Evolutionary conservation across 2,329 filamentous ascomycete species (phyloP).

Genomic region (Exserohilum turcica): DNA sequence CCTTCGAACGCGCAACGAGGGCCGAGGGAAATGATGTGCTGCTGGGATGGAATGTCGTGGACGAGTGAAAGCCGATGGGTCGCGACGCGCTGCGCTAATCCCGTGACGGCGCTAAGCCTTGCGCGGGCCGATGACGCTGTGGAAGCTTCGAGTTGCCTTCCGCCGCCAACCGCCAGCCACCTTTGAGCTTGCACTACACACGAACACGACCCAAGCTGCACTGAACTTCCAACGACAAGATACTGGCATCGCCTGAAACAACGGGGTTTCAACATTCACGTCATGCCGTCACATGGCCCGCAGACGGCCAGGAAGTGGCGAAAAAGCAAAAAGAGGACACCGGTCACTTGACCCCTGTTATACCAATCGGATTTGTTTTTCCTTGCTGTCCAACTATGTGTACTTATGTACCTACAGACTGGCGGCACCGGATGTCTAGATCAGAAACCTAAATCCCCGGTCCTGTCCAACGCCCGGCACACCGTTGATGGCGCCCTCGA

Average conservation of each 20-base stretch:
- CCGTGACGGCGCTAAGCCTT: conserved; percentile 14
- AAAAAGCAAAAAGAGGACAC: conserved; percentile 9
- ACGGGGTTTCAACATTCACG: neutral
- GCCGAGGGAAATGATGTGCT: conserved; percentile 17
- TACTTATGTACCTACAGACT: neutral
- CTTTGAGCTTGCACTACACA: neutral
- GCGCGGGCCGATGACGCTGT: conserved; percentile 19
- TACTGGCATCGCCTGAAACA: neutral
- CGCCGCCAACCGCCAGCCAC: conserved; percentile 6
- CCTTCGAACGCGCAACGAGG: neutral
- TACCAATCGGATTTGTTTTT: conserved; percentile 1
- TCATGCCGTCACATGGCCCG: neutral
- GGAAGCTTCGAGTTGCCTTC: conserved; percentile 27
- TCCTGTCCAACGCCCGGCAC: conserved; percentile 61
- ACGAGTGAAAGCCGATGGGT: conserved; percentile 16
- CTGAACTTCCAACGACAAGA: neutral
- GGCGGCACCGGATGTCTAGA: conserved; percentile 47
- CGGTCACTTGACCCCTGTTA: neutral
- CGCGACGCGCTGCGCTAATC: conserved; percentile 18
- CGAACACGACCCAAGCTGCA: neutral
- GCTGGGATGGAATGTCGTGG: conserved; percentile 20
- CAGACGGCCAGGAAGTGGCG: conserved; percentile 4
- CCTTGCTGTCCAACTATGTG: neutral
- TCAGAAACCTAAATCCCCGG: conserved; percentile 70
- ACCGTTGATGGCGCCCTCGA: conserved; percentile 59